Percentiles rank a stretch among this genome's conserved stretches.
Evolutionary conservation across 495 filamentous ascomycete species (phyloP).

Genomic region (Penicillium paradoxum): DNA sequence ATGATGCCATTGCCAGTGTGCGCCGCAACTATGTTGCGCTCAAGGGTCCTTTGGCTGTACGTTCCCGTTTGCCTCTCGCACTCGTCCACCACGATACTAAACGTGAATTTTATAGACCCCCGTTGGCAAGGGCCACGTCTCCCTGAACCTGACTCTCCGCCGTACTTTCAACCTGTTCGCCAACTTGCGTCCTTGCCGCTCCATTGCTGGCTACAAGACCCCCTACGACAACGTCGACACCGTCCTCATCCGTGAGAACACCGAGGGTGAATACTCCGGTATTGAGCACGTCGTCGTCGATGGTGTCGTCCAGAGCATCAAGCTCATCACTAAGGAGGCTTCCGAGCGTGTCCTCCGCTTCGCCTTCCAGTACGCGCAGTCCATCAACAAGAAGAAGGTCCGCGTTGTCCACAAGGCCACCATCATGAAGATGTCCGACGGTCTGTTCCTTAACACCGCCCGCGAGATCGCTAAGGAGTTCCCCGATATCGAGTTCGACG

Average conservation of each 20-base stretch:
- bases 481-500: constrained; percentile 90
- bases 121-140: constrained; percentile 97
- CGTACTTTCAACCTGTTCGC: constrained; percentile 99
- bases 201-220: constrained; percentile 94
- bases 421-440: constrained; percentile 99
- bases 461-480: constrained; percentile 85
- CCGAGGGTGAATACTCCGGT: constrained; percentile 98
- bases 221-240: constrained; percentile 98
- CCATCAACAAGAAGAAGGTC: constrained; percentile 90
- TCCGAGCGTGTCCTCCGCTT: constrained; percentile 91
- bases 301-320: constrained; percentile 97
- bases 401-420: constrained; percentile 98
- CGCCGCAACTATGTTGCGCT: constrained; percentile 90
- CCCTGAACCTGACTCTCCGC: constrained; percentile 95
- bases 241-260: constrained; percentile 98
- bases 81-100: constrained; percentile 15
- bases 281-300: constrained; percentile 99
- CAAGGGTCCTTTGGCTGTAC: constrained; percentile 93
- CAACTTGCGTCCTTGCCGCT: constrained; percentile 96
- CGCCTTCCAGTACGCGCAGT: constrained; percentile 94
- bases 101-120: constrained; percentile 61
- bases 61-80: constrained; percentile 22
- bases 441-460: constrained; percentile 88
- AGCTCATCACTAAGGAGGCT: constrained; percentile 92
- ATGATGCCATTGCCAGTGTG: constrained; percentile 86